phyloP scores from a whole-genome alignment of 1,139 yeast species.

The Saccharomyces hybrid region DNA sequence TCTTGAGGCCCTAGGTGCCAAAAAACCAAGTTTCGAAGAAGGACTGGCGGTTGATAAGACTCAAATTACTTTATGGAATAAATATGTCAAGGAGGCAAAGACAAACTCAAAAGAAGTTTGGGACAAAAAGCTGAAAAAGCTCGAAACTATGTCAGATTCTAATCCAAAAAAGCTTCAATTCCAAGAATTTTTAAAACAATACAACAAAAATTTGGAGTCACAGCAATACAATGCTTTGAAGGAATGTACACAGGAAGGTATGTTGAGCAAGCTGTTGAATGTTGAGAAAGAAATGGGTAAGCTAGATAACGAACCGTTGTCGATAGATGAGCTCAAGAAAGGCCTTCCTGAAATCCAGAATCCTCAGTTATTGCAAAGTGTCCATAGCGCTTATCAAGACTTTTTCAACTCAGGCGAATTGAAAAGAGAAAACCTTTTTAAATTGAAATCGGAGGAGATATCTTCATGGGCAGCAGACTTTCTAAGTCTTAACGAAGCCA shows the following conservation, averaged over 20 bases:
- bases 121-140: conserved; percentile 38
- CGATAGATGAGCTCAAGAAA: conserved; percentile 17
- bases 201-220: conserved; percentile 21
- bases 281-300: conserved; percentile 19
- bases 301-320: conserved; percentile 10
- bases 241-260: conserved; percentile 22
- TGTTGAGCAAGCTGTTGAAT: conserved; percentile 25
- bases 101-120: conserved; percentile 51
- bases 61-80: conserved; percentile 71
- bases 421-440: conserved; percentile 14
- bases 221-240: conserved; percentile 24
- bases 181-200: conserved; percentile 20
- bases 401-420: conserved; percentile 19
- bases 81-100: conserved; percentile 49
- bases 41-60: conserved; percentile 61
- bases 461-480: conserved; percentile 14
- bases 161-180: conserved; percentile 23
- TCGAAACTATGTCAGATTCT: conserved; percentile 19
- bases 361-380: conserved; percentile 14
- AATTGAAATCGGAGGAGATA: conserved; percentile 19
- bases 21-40: conserved; percentile 65
- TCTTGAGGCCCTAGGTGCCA: conserved; percentile 73
- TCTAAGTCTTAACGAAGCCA: conserved; percentile 20
- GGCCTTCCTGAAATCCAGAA: conserved; percentile 6
- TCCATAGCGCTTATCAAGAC: conserved; percentile 23